Evolutionary conservation across 768 basidiomycete genomes (phyloP).

Genomic region (Asterophora lycoperdoides): DNA sequence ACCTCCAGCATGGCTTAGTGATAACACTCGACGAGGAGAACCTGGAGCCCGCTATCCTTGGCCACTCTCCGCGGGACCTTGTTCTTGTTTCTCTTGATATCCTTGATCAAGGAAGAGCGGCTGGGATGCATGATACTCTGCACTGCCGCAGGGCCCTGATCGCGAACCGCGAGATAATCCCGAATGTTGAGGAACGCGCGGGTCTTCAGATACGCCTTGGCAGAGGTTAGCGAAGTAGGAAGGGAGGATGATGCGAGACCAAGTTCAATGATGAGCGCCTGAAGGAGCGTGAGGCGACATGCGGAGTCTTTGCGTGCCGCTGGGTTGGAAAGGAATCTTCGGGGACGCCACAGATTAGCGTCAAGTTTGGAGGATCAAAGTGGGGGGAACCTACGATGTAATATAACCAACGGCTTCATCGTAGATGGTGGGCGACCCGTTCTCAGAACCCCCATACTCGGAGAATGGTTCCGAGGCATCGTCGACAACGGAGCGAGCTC

Average conservation of each 20-base stretch:
- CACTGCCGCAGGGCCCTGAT: conserved; percentile 58
- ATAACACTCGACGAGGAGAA: conserved; percentile 55
- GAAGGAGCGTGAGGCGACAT: conserved; percentile 58
- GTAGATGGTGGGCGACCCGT: conserved; percentile 37
- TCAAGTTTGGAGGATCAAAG: not conserved
- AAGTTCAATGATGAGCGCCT: conserved; percentile 75
- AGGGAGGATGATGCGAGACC: conserved; percentile 51
- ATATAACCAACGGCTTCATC: conserved; percentile 59
- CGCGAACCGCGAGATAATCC: conserved; percentile 67
- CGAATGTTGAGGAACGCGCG: conserved; percentile 67
- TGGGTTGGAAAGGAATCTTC: conserved; percentile 51
- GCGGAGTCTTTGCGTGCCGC: conserved; percentile 36
- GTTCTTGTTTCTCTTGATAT: conserved; percentile 46
- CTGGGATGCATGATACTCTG: conserved; percentile 59
- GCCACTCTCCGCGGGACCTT: conserved; percentile 50
- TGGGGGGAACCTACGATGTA: conserved; percentile 45
- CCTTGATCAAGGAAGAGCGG: conserved; percentile 56
- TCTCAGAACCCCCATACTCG: conserved; percentile 28
- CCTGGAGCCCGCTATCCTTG: conserved; percentile 59
- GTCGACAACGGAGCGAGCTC: conserved; percentile 44
- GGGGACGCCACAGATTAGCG: conserved; percentile 1
- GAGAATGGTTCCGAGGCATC: conserved; percentile 45
- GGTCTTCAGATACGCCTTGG: conserved; percentile 63
- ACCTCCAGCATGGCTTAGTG: conserved; percentile 22
- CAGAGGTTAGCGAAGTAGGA: conserved; percentile 59